Evolutionary conservation across 2,329 filamentous ascomycete genomes (phyloP).

Genomic region (Aspergillus jensenii): DNA sequence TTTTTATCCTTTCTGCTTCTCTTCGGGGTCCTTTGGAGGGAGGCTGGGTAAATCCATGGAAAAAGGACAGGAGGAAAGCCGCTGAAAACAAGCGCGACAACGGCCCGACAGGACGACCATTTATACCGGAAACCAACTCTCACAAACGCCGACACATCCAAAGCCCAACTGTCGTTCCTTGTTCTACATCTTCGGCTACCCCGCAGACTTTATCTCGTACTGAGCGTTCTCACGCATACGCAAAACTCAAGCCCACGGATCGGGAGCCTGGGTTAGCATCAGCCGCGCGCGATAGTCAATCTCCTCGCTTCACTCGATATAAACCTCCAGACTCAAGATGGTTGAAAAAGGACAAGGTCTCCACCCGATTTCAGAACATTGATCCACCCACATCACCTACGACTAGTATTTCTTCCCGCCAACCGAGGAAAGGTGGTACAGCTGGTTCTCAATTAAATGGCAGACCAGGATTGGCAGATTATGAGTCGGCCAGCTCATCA

Average conservation of each 20-base stretch:
- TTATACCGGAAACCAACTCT: constrained; percentile 30
- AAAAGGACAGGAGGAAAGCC: constrained; percentile 22
- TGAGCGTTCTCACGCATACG: not conserved
- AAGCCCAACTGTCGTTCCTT: constrained; percentile 9
- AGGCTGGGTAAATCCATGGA: constrained; percentile 50
- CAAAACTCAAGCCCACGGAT: not conserved
- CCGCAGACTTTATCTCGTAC: not conserved
- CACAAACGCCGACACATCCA: constrained; percentile 21
- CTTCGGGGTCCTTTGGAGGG: constrained; percentile 46
- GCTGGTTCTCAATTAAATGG: not conserved
- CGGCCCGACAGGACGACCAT: constrained; percentile 13
- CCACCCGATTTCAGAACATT: constrained; percentile 28
- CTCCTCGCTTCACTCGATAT: not conserved
- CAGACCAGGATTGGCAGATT: not conserved
- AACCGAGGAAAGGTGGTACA: constrained; percentile 14
- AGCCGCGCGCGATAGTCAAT: not conserved
- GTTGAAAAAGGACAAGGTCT: constrained; percentile 31
- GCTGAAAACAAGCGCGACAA: not conserved
- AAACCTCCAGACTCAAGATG: constrained; percentile 19
- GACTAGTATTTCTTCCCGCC: constrained; percentile 22
- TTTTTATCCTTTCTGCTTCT: constrained; percentile 48
- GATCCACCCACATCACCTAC: constrained; percentile 41
- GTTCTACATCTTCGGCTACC: not conserved
- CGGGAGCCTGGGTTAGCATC: not conserved
- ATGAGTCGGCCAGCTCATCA: not conserved